Evolutionary conservation across 176 grass and related monocot species (phyloP), one percentile per base, ranked within the genome.

Genomic region (Cenchrus fungigraminus): DNA sequence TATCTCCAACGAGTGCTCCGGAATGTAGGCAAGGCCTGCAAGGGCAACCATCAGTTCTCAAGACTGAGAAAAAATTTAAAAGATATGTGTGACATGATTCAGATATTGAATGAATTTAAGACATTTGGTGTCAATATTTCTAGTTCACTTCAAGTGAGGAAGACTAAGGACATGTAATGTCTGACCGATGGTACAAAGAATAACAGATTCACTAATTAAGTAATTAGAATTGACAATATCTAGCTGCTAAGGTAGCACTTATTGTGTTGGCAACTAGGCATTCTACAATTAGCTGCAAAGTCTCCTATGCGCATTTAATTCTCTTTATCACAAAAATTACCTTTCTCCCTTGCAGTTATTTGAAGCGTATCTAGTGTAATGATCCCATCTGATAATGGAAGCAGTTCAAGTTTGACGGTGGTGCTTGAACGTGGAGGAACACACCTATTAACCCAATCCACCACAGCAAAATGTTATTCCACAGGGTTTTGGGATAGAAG

Each of bases 341-440:
- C 97, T 91, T 94, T 99, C 86, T 99, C 97, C 86, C 87, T 99
- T 57, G 95, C 88, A n/a, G 82, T 90, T 91, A 99, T 92, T 89
- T 94, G 93, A 44, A 99, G 82, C 3, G 97, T 97, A 82, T 99
- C 94, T 54, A 99, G 86, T 78, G 88, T 92, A 83, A 99, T 97
- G 64, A 99, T 99, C 74, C 97, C 97, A 83, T 99, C 92, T 71
- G 94, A 88, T 86, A 99, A 91, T 15, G 97, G 97, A 65, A 99
- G 91, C 66, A 99, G 68, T 88, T 99, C 94, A 53, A 99, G 90
- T 88, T 99, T 99, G 62, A 99, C 94, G 8, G 92, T 91, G 58
- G 97, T 84, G 92, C 97, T 99, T 81, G 97, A 97, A 68, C 45
- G 92, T 77, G 92, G 78, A 77, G 92, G 92, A 76, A 99, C 82